Percentiles rank a stretch among this genome's conserved stretches.
Evolutionary conservation across 768 basidiomycete genomes (phyloP).

Genomic region (Agrocybe chaxingu): DNA sequence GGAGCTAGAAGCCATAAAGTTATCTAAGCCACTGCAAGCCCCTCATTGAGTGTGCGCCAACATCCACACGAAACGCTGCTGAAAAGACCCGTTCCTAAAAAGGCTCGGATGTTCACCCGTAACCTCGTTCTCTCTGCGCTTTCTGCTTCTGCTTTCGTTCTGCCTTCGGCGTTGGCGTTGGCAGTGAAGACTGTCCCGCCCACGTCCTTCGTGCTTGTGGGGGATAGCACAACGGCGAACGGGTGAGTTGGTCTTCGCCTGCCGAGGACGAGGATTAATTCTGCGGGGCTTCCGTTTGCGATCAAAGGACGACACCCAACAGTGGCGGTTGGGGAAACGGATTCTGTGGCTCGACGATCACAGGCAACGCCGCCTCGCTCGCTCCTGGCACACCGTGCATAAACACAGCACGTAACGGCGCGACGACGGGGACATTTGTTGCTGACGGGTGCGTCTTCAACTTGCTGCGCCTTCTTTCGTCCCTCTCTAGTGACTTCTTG

Average conservation of each 20-base stretch:
- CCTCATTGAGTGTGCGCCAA: too few species aligned
- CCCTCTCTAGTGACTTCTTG: too few species aligned
- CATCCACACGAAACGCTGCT: too few species aligned
- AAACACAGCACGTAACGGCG: conserved; percentile 38
- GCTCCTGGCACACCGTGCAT: conserved; percentile 31
- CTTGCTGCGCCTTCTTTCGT: too few species aligned
- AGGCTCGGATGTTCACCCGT: too few species aligned
- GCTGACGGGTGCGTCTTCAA: conserved; percentile 26
- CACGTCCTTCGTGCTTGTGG: conserved; percentile 37
- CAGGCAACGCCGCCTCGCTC: conserved; percentile 29
- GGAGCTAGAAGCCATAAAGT: too few species aligned
- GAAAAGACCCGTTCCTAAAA: too few species aligned
- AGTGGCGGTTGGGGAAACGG: conserved; percentile 42
- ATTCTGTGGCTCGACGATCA: conserved; percentile 32
- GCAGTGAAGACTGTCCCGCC: conserved; percentile 4
- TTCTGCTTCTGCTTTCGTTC: background rate
- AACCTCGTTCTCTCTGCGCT: too few species aligned
- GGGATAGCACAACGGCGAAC: conserved; percentile 39
- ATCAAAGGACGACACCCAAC: conserved; percentile 27
- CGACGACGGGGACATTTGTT: conserved; percentile 38
- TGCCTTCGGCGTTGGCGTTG: background rate
- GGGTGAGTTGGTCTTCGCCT: conserved; percentile 16
- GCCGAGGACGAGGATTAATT: background rate
- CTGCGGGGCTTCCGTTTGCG: background rate
- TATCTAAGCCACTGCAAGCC: too few species aligned